Base-by-base conservation (phyloP, 2,329 filamentous ascomycete genomes). In the Xylaria sp. region DNA sequence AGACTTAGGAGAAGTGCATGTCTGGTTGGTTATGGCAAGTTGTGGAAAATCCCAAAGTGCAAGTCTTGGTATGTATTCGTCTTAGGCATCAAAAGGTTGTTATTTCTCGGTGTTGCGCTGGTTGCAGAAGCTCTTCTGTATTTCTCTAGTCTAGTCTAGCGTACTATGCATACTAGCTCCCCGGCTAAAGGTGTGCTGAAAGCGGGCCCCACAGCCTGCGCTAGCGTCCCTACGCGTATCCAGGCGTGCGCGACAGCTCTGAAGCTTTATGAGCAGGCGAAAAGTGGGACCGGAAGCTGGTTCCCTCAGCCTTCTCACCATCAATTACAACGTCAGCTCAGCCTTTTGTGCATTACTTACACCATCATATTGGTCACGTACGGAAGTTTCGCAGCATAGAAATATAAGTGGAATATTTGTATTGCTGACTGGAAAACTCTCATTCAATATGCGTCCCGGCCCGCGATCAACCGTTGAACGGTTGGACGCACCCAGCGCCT, bases 401-500 rank as follows among this genome's bases (percentile, higher is more conserved):
- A 3, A n/a, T 13, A 48, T 49, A 10, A 59, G 9, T n/a, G 3
- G 25, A 51, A 51, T 60, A 46, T 48, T 54, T 46, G 10, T 5
- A 36, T 23, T 7, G 12, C 20, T n/a, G 18, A 31, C 31, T 51
- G n/a, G 25, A 43, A 49, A 28, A 15, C 39, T 49, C 18, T 25
- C 18, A 20, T 64, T 61, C 68, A 75, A 67, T 15, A 88, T 89
- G 87, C 80, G 80, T 69, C 78, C 80, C 66, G 80, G 79, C 52
- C 78, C 82, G 71, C 84, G 88, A 78, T 90, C 86, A 80, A 98
- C 96, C 7, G 92, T 98, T 71, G 95, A 98, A 60, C 88, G 96
- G 70, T 89, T 99, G 72, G 96, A 99, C 82, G 92, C 91, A 82
- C 95, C 96, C 20, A 98, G 95, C 80, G 94, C 95, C 76, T 99